Evolutionary conservation across 1,284 basidiomycete species (phyloP).

Genomic region (Boletus sp.): DNA sequence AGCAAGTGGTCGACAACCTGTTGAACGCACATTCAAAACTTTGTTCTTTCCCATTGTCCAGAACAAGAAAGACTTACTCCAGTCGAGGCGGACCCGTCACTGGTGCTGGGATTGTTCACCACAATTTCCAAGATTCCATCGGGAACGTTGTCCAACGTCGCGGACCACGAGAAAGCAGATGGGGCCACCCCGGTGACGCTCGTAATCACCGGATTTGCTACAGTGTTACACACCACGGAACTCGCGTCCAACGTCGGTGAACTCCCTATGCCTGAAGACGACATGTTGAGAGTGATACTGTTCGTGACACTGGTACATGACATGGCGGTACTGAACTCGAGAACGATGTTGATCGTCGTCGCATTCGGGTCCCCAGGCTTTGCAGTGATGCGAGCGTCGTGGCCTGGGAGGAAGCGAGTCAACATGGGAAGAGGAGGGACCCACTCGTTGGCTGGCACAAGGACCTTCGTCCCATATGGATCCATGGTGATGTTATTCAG

Average conservation of each 20-base stretch:
- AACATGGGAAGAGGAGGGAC: constrained; percentile 64
- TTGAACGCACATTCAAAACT: constrained; percentile 8
- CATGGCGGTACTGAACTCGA: constrained; percentile 81
- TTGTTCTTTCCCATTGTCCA: not conserved
- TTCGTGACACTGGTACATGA: constrained; percentile 62
- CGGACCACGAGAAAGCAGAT: constrained; percentile 70
- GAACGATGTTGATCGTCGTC: constrained; percentile 59
- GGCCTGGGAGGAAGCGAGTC: constrained; percentile 78
- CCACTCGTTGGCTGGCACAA: constrained; percentile 71
- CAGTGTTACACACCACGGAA: constrained; percentile 45
- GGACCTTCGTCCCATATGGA: constrained; percentile 75
- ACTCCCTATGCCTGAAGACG: constrained; percentile 61
- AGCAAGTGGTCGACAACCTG: constrained; percentile 71
- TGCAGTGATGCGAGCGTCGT: constrained; percentile 69
- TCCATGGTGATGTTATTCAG: constrained; percentile 61
- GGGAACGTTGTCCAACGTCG: constrained; percentile 65
- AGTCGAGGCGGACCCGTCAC: constrained; percentile 45
- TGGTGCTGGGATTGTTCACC: constrained; percentile 53
- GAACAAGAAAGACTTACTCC: constrained; percentile 40
- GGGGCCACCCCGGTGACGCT: constrained; percentile 50
- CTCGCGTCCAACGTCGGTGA: constrained; percentile 46
- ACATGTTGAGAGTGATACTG: constrained; percentile 62
- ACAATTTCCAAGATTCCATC: constrained; percentile 79
- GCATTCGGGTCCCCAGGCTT: constrained; percentile 48
- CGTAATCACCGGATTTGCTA: constrained; percentile 45